These are phyloP conservation scores for Rhipidocladum racemiflorum DNA, from an alignment of 176 grass and related monocot species.

Conservation along the genomic window DNA sequence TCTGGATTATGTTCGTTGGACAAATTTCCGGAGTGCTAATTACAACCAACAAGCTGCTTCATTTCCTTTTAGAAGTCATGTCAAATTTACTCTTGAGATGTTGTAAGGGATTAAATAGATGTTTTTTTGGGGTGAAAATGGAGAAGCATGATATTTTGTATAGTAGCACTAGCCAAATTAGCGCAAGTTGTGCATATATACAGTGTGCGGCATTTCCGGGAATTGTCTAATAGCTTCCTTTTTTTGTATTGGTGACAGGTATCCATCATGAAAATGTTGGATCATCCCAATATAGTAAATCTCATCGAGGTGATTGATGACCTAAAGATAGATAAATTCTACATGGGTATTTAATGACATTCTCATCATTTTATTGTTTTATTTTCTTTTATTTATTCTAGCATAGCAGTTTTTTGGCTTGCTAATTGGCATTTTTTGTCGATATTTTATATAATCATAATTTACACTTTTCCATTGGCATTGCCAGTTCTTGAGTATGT, in stretches of 20 bases:
- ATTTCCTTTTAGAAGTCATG: neutral
- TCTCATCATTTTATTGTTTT: neutral
- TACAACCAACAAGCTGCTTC: neutral
- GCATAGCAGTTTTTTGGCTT: neutral
- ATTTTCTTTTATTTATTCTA: slow-evolving; percentile 13
- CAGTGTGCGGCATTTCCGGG: neutral
- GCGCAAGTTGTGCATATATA: neutral
- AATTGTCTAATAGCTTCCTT: neutral
- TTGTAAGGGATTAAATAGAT: neutral
- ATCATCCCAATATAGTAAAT: slow-evolving; percentile 97
- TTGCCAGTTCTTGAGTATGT: slow-evolving; percentile 79
- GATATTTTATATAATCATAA: neutral
- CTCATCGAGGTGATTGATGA: slow-evolving; percentile 93
- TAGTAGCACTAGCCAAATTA: neutral
- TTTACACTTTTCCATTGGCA: slow-evolving; percentile 1
- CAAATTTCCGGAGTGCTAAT: neutral
- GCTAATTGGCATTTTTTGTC: neutral
- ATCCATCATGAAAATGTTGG: slow-evolving; percentile 92
- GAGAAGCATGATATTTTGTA: neutral
- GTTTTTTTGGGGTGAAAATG: neutral
- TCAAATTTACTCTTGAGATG: neutral
- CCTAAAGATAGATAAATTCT: slow-evolving; percentile 72
- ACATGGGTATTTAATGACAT: slow-evolving; percentile 57
- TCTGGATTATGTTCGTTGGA: neutral
- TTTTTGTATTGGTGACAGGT: slow-evolving; percentile 47